These are phyloP conservation scores for Cyberlindnera misumaiensis DNA, from an alignment of 805 yeast species.

Conservation along the genomic window DNA sequence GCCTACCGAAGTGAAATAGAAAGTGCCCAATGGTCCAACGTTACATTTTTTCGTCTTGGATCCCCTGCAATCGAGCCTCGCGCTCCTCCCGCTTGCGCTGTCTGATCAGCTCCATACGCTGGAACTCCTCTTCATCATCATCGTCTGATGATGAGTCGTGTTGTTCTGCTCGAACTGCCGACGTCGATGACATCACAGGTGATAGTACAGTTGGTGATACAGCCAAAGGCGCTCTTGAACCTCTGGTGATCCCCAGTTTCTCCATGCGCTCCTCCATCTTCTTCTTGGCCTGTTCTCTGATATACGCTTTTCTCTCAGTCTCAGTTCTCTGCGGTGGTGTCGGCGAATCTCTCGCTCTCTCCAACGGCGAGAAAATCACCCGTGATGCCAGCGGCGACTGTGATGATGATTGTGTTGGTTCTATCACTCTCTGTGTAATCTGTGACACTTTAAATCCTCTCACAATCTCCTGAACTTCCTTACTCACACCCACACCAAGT, in stretches of 20 bases:
- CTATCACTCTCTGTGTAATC: conserved; percentile 15
- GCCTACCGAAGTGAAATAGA: too few species aligned
- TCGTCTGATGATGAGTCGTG: conserved; percentile 21
- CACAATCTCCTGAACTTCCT: conserved; percentile 29
- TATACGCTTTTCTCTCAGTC: conserved; percentile 66
- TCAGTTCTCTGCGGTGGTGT: conserved; percentile 27
- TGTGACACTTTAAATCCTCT: conserved; percentile 15
- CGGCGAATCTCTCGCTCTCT: neutral
- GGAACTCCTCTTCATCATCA: conserved; percentile 41
- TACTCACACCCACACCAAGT: conserved; percentile 68
- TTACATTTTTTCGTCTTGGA: too few species aligned
- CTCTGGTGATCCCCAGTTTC: conserved; percentile 45
- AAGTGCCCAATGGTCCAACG: too few species aligned
- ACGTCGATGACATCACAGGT: too few species aligned
- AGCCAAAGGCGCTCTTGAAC: neutral
- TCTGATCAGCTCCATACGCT: conserved; percentile 35
- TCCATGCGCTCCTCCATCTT: conserved; percentile 73
- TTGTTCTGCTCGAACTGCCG: neutral
- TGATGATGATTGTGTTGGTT: conserved; percentile 3
- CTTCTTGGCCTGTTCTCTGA: conserved; percentile 73
- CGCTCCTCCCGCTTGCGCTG: conserved; percentile 46
- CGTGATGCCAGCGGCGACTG: conserved; percentile 4
- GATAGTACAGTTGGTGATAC: conserved; percentile 2
- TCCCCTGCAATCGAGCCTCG: conserved; percentile 39
- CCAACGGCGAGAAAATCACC: neutral